These are phyloP conservation scores for Kazachstania kunashirensis DNA, from an alignment of 805 yeast species.

Conservation along the genomic window DNA sequence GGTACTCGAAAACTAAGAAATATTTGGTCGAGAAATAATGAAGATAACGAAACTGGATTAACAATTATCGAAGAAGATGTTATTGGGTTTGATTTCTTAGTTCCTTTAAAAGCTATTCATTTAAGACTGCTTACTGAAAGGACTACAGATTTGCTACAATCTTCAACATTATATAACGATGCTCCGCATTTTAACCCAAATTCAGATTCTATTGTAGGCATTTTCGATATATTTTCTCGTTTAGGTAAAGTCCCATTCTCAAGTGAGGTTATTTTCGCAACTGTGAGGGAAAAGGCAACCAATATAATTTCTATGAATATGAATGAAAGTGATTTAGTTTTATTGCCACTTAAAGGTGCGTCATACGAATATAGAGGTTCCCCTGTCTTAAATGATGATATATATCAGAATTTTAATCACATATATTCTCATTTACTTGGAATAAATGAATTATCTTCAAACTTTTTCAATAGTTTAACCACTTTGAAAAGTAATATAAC, in stretches of 20 bases:
- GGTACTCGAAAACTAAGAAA: slow-evolving; percentile 12
- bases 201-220: slow-evolving; percentile 26
- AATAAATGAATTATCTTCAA: slow-evolving; percentile 22
- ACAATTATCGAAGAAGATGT: slow-evolving; percentile 16
- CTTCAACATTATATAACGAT: slow-evolving; percentile 36
- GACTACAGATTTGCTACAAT: slow-evolving; percentile 60
- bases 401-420: slow-evolving; percentile 21
- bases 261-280: slow-evolving; percentile 45
- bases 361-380: slow-evolving; percentile 14
- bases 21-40: slow-evolving; percentile 12
- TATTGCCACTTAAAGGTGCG: slow-evolving; percentile 24
- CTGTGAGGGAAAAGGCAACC: slow-evolving; percentile 23
- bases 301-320: slow-evolving; percentile 15
- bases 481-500: slow-evolving; percentile 15
- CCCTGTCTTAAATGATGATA: slow-evolving; percentile 12
- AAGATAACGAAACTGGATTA: slow-evolving; percentile 15
- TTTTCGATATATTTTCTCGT: slow-evolving; percentile 30
- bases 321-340: slow-evolving; percentile 12
- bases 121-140: slow-evolving; percentile 54
- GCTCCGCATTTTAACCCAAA: slow-evolving; percentile 22
- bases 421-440: slow-evolving; percentile 23
- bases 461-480: slow-evolving; percentile 18
- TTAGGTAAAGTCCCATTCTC: slow-evolving; percentile 45
- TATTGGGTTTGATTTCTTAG: slow-evolving; percentile 18
- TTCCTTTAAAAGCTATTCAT: slow-evolving; percentile 29